Evolutionary conservation across 2,329 filamentous ascomycete genomes (phyloP).

Genomic region (Cladobotryum protrusum): DNA sequence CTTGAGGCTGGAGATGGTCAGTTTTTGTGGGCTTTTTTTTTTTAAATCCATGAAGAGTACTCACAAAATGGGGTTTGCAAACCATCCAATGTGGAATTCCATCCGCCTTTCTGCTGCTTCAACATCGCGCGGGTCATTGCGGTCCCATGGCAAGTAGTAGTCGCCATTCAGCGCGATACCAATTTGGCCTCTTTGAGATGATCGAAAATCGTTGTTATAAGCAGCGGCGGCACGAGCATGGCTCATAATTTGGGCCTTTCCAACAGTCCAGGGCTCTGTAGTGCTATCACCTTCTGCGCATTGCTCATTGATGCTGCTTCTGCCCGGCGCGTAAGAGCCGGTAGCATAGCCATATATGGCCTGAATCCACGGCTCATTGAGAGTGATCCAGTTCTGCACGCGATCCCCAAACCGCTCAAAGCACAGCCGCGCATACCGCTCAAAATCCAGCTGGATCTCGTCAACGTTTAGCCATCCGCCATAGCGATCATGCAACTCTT

Average conservation of each 20-base stretch:
- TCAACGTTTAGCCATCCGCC: constrained; percentile 28
- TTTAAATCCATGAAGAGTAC: constrained; percentile 9
- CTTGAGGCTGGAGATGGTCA: constrained; percentile 14
- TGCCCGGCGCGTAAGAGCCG: constrained; percentile 29
- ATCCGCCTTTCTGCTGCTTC: constrained; percentile 29
- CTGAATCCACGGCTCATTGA: constrained; percentile 35
- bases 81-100: constrained; percentile 35
- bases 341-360: constrained; percentile 31
- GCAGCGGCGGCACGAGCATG: constrained; percentile 27
- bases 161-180: constrained; percentile 33
- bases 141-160: constrained; percentile 32
- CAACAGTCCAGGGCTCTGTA: constrained; percentile 31
- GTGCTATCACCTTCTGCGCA: constrained; percentile 24
- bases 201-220: constrained; percentile 28
- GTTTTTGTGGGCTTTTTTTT: not conserved
- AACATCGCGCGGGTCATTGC: constrained; percentile 16
- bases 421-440: constrained; percentile 30
- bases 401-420: constrained; percentile 36
- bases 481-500: constrained; percentile 30
- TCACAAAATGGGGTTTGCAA: constrained; percentile 33
- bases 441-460: constrained; percentile 29
- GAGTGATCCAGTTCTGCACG: constrained; percentile 33
- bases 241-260: constrained; percentile 30
- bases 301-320: constrained; percentile 16
- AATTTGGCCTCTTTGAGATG: constrained; percentile 25